Conservation (phyloP, 2,329 filamentous ascomycete species). For the Dactylellina haptotyla region DNA sequence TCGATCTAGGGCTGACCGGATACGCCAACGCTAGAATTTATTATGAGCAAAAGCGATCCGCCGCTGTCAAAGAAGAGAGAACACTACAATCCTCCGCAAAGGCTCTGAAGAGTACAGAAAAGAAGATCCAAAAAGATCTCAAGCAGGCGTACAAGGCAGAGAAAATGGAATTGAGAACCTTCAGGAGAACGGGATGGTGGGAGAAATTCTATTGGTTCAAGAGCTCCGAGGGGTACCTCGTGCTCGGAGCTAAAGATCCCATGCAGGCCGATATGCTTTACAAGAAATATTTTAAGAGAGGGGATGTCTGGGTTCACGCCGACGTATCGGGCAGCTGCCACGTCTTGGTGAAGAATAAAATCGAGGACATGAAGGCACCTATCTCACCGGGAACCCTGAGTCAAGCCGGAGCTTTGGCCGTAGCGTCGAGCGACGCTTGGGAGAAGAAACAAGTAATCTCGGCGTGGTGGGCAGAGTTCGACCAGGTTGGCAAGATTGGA, state of each 20-base stretch:
- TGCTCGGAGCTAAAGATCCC: conserved; percentile 86
- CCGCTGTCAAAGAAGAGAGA: conserved; percentile 86
- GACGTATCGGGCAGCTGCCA: conserved; percentile 84
- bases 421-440: conserved; percentile 90
- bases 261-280: conserved; percentile 95
- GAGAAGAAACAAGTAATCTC: conserved; percentile 96
- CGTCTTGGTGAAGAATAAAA: conserved; percentile 91
- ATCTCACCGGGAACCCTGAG: conserved; percentile 91
- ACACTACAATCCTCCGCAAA: conserved; percentile 82
- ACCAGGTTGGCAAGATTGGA: conserved; percentile 88
- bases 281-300: conserved; percentile 82
- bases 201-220: conserved; percentile 97
- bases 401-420: conserved; percentile 85
- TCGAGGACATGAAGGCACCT: conserved; percentile 78
- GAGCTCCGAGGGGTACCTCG: conserved; percentile 92
- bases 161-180: conserved; percentile 83
- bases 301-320: conserved; percentile 90
- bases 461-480: conserved; percentile 92
- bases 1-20: conserved; percentile 81
- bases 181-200: conserved; percentile 89
- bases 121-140: conserved; percentile 85
- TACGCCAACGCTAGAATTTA: conserved; percentile 93
- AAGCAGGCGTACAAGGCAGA: conserved; percentile 91
- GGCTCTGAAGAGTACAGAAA: conserved; percentile 87
- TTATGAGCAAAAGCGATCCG: conserved; percentile 86